Evolutionary conservation across 75 land plant genomes (phyloP), one percentile per base, ranked within the genome.

Genomic region (Cryptomeria japonica): DNA sequence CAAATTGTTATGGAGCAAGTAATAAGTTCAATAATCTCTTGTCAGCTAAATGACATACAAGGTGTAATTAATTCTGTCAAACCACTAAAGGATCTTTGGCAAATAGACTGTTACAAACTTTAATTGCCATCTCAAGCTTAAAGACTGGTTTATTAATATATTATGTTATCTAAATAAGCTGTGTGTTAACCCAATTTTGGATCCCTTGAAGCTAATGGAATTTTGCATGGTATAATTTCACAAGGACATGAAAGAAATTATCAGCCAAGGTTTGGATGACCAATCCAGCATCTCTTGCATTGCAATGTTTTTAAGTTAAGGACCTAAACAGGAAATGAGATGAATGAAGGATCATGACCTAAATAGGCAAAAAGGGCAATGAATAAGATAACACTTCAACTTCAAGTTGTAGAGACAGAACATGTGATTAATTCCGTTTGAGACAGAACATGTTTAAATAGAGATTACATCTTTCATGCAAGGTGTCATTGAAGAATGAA

Each of bases 41-140:
- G 44, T 80, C 39, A 80, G n/a, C 28, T 78, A 80, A 37, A 18
- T 80, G 83, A 80, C 19, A 42, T 42, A 80, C 44, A 80, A 80
- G 25, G 38, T 75, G 37, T 75, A 75, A 75, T 75, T 75, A 72
- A 22, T 58, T 58, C 28, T 58, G 6, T 18, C 22, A 64, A 64
- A 28, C 9, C n/a, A 64, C 70, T 6, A 64, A 28, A 64, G n/a
- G 8, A 64, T 64, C 31, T 64, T 64, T 64, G 70, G n/a, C n/a
- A 64, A 64, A 28, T 25, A 2, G n/a, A 64, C 70, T 64, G n/a
- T 28, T 64, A 64, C 70, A 64, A 64, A 64, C 70, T 64, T 64
- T 25, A 64, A 7, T 7, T 5, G 28, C 8, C 70, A 64, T 64
- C 70, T 25, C 70, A 64, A 64, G 70, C 28, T 64, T 64, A 25